Percentiles rank a stretch among this genome's conserved stretches.
phyloP scores from a whole-genome alignment of 164 flowering plant species.

The Brasenia schreberi region DNA sequence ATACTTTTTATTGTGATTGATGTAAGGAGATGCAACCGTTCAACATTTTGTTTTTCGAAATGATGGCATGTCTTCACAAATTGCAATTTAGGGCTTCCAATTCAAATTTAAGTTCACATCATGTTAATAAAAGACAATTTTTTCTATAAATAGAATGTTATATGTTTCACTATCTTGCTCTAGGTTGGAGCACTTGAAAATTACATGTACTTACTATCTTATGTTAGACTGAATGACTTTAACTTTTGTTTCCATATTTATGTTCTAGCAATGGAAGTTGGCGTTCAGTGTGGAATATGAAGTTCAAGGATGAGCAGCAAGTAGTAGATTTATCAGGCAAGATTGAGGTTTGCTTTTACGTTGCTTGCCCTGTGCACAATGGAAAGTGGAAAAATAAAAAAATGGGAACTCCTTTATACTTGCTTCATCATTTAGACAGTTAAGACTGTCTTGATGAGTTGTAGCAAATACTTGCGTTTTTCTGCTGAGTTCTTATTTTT shows the following conservation, averaged over 20 bases:
- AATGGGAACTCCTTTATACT: not conserved
- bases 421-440: too few relatives aligned
- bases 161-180: not conserved
- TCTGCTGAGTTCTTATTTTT: too few relatives aligned
- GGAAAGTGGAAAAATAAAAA: not conserved
- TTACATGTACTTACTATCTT: not conserved
- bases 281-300: slow-evolving; percentile 81
- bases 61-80: too few relatives aligned
- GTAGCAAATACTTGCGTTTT: too few relatives aligned
- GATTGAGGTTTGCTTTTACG: slow-evolving; percentile 44
- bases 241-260: slow-evolving; percentile 1
- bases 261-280: slow-evolving; percentile 80
- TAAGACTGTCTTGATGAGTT: too few relatives aligned
- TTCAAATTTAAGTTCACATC: too few relatives aligned
- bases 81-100: too few relatives aligned
- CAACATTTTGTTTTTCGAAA: too few relatives aligned
- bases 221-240: not conserved
- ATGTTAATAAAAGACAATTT: too few relatives aligned
- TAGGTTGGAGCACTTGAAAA: not conserved
- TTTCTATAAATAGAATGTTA: not conserved
- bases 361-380: not conserved
- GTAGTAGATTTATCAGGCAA: slow-evolving; percentile 57
- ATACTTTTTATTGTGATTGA: too few relatives aligned
- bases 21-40: too few relatives aligned
- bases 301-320: slow-evolving; percentile 71